Evolutionary conservation across 202 grass and related monocot species (phyloP), one percentile per base, ranked within the genome.

Genomic region (Carex arenaria): DNA sequence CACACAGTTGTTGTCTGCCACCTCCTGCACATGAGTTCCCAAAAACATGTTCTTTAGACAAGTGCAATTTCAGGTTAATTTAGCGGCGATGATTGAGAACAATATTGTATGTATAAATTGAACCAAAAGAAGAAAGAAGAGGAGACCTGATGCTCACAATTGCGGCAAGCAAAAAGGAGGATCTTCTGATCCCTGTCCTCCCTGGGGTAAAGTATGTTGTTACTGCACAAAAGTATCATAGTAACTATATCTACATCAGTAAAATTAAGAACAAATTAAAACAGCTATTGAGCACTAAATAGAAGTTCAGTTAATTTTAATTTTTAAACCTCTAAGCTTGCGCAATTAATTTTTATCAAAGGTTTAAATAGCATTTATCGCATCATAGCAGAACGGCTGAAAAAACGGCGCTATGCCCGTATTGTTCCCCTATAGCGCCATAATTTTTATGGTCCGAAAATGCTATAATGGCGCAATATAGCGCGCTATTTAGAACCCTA

Each of bases 181-280:
- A 68, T 22, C 40, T 87, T 82, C 64, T 79, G 64, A 2, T 90
- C 93, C 79, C 80, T 90, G 10, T 95, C 90, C 69, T 95, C 90
- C 88, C 86, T 92, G 12, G 90, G 94, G 75, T 93, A 97, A 66
- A 97, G 84, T 79, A 97, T 97, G 89, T 97, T 97, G 85, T 97
- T 97, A 85, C 91, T 97, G 87, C 63, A 69, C 13, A 57, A 77
- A 76, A 0, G 28, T n/a, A 77, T 57, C 52, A 34, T 10, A 19
- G 15, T 34, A 51, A 76, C 14, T n/a, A 74, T 42, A 42, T 42
- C 6, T 42, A 42, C 40, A 42, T 42, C 40, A 42, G 40, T 42
- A 42, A 42, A 42, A 42, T 42, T 42, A 42, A 42, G 6, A 42
- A 42, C 6, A 7, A 42, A 42, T 42, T 42, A 42, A 42, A 42